These are phyloP conservation scores for Turritis glabra DNA, from an alignment of 345 rosid genomes.

Conservation along the genomic window DNA sequence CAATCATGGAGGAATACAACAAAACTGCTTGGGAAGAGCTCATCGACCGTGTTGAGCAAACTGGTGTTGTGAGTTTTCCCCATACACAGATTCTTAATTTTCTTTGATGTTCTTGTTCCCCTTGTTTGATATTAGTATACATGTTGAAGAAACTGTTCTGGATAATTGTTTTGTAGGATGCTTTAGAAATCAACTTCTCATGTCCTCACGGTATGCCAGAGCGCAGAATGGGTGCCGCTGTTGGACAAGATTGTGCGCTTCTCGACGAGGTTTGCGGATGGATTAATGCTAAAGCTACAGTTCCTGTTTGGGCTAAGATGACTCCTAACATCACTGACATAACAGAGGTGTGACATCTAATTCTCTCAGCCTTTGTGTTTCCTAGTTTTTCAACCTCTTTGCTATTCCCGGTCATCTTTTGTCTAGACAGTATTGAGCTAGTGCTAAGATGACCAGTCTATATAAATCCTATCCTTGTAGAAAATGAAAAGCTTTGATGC, in stretches of 20 bases:
- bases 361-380: neutral
- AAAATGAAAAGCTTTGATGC: neutral
- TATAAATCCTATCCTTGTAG: neutral
- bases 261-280: slow-evolving; percentile 92
- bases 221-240: slow-evolving; percentile 98
- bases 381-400: too few relatives aligned
- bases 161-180: slow-evolving; percentile 58
- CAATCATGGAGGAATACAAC: slow-evolving; percentile 94
- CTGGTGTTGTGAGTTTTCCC: slow-evolving; percentile 73
- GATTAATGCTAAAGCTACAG: slow-evolving; percentile 92
- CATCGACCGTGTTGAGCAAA: slow-evolving; percentile 91
- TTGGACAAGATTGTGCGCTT: slow-evolving; percentile 86
- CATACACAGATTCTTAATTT: neutral
- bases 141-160: slow-evolving; percentile 3
- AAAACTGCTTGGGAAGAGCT: slow-evolving; percentile 97
- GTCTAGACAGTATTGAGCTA: too few relatives aligned
- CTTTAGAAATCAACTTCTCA: slow-evolving; percentile 90
- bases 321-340: slow-evolving; percentile 99
- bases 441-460: too few relatives aligned
- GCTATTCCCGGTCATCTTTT: too few relatives aligned
- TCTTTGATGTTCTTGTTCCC: neutral
- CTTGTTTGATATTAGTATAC: neutral
- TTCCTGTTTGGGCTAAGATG: slow-evolving; percentile 99
- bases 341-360: slow-evolving; percentile 53
- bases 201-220: slow-evolving; percentile 99